phyloP scores from a whole-genome alignment of 129 eudicot genomes.

The Glebionis coronaria region DNA sequence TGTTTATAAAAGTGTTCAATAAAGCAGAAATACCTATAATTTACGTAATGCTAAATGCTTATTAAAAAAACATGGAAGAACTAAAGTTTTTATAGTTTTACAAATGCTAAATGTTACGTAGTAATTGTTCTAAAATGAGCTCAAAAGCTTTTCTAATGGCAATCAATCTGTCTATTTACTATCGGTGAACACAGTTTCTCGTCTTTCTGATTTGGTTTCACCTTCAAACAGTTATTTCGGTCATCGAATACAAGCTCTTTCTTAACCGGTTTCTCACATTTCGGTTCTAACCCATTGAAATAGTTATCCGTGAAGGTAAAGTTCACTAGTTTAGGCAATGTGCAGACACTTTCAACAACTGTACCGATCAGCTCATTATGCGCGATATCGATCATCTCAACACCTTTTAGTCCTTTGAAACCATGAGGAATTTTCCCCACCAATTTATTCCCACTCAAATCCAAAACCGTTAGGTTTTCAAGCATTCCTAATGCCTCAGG shows the following conservation, averaged over 20 bases:
- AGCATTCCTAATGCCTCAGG: conserved; percentile 58
- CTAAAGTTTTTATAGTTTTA: too few relatives aligned
- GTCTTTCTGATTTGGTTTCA: conserved; percentile 44
- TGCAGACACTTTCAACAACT: conserved; percentile 42
- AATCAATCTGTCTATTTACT: conserved; percentile 41
- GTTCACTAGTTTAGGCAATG: conserved; percentile 40
- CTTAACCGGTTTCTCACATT: conserved; percentile 32
- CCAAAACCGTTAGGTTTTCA: conserved; percentile 47
- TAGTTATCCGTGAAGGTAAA: conserved; percentile 45
- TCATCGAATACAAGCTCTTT: conserved; percentile 33
- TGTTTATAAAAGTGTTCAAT: too few relatives aligned
- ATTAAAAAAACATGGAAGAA: too few relatives aligned
- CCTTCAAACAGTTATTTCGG: conserved; percentile 52
- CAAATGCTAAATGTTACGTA: too few relatives aligned
- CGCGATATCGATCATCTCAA: conserved; percentile 47
- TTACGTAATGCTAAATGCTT: too few relatives aligned
- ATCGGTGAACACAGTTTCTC: conserved; percentile 34
- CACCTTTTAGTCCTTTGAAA: conserved; percentile 28
- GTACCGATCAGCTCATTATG: conserved; percentile 54
- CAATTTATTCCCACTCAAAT: conserved; percentile 40
- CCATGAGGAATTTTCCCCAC: conserved; percentile 43
- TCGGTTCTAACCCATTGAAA: conserved; percentile 36
- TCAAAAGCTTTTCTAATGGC: too few relatives aligned
- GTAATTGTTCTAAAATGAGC: too few relatives aligned
- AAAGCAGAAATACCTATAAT: too few relatives aligned